phyloP scores from a whole-genome alignment of 2,329 filamentous ascomycete species.

The Lecanosticta acicola region DNA sequence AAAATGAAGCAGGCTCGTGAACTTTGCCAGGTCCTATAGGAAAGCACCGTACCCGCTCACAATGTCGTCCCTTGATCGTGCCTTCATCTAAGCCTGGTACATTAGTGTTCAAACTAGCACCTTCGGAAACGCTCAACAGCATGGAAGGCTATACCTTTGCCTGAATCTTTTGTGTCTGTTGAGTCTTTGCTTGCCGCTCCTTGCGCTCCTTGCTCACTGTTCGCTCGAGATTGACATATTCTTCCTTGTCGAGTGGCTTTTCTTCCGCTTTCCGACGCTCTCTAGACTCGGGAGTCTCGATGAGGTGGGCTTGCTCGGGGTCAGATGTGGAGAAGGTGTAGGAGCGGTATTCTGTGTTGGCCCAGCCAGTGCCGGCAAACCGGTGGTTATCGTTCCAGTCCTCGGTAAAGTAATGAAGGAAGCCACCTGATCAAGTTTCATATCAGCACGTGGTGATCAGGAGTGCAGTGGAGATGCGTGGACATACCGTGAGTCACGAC shows the following conservation, averaged over 20 bases:
- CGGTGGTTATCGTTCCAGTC: constrained; percentile 62
- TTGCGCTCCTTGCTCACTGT: constrained; percentile 1
- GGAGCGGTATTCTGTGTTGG: constrained; percentile 58
- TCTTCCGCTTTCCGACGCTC: constrained; percentile 1
- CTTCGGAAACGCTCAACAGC: background rate
- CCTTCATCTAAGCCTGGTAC: background rate
- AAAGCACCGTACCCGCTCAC: background rate
- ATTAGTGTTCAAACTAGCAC: background rate
- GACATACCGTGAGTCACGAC: constrained; percentile 67
- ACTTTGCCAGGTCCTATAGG: background rate
- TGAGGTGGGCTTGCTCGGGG: constrained; percentile 3
- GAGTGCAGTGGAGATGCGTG: background rate
- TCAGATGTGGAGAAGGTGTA: constrained; percentile 4
- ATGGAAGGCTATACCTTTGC: constrained; percentile 9
- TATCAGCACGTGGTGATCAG: background rate
- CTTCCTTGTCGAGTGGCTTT: constrained; percentile 9
- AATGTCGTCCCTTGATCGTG: constrained; percentile 1
- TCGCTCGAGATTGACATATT: constrained; percentile 6
- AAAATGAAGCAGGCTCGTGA: background rate
- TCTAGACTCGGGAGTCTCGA: constrained; percentile 3
- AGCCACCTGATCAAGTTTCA: constrained; percentile 43
- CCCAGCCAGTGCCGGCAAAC: constrained; percentile 61
- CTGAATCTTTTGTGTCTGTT: constrained; percentile 5
- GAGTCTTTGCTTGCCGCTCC: background rate
- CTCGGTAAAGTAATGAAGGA: constrained; percentile 77